Evolutionary conservation across 2,329 filamentous ascomycete genomes (phyloP).

Genomic region (Gremmenia infestans): DNA sequence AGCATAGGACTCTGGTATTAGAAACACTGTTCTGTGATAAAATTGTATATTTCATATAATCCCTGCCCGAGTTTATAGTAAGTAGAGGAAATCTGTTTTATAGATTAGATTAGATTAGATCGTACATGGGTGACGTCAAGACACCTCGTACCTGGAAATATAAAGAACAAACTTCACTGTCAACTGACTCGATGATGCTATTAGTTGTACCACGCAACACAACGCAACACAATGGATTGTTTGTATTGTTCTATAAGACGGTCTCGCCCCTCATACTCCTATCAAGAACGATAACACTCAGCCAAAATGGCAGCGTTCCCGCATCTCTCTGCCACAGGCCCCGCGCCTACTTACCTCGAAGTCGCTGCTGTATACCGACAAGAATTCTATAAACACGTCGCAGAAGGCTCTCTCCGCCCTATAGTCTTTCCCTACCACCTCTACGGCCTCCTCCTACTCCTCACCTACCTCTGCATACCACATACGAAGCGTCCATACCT

Average conservation of each 20-base stretch:
- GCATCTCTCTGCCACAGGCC: slow-evolving; percentile 18
- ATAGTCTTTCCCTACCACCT: slow-evolving; percentile 50
- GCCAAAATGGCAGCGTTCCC: slow-evolving; percentile 15
- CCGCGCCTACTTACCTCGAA: slow-evolving; percentile 16
- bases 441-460: slow-evolving; percentile 42
- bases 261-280: background rate
- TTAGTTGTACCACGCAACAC: background rate
- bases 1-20: too few species aligned
- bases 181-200: background rate
- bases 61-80: too few species aligned
- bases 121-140: background rate
- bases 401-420: slow-evolving; percentile 39
- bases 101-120: background rate
- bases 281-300: background rate
- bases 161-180: background rate
- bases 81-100: background rate
- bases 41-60: too few species aligned
- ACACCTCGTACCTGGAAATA: background rate
- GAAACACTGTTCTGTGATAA: too few species aligned
- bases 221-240: background rate
- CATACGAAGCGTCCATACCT: slow-evolving; percentile 47
- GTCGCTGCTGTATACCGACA: slow-evolving; percentile 33
- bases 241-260: background rate
- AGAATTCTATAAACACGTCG: slow-evolving; percentile 34
- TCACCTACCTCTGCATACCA: slow-evolving; percentile 51